phyloP scores from a whole-genome alignment of 1,284 basidiomycete species.

The Apiotrichum akiyoshidainum region DNA sequence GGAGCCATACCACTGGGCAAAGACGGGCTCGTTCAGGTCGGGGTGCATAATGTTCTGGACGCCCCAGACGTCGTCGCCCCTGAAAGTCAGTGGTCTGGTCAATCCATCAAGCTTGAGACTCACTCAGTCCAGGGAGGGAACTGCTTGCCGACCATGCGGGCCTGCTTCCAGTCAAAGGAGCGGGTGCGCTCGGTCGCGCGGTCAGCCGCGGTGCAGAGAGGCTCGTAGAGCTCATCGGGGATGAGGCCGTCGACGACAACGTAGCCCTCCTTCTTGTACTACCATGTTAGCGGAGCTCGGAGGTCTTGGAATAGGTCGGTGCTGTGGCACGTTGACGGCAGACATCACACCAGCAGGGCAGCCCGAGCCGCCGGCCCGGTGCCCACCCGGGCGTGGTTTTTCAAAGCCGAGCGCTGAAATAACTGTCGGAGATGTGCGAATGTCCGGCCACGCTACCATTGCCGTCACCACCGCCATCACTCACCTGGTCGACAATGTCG shows the following conservation, averaged over 20 bases:
- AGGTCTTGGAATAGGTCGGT: too few relatives aligned
- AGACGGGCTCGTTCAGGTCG: slow-evolving; percentile 60
- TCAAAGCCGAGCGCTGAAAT: not conserved
- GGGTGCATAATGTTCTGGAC: slow-evolving; percentile 78
- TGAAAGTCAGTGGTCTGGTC: not conserved
- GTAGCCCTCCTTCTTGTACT: slow-evolving; percentile 67
- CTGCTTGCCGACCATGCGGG: slow-evolving; percentile 72
- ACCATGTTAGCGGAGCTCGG: not conserved
- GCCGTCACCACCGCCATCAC: not conserved
- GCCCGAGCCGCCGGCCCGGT: too few relatives aligned
- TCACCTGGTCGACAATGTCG: slow-evolving; percentile 21
- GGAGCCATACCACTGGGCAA: slow-evolving; percentile 67
- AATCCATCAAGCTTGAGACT: not conserved
- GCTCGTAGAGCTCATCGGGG: slow-evolving; percentile 49
- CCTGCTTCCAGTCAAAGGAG: slow-evolving; percentile 62
- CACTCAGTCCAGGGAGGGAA: slow-evolving; percentile 66
- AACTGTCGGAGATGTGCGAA: not conserved
- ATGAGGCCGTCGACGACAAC: slow-evolving; percentile 67
- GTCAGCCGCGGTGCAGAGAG: slow-evolving; percentile 59
- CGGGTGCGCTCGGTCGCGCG: slow-evolving; percentile 60
- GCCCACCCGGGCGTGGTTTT: too few relatives aligned
- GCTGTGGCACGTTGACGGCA: too few relatives aligned
- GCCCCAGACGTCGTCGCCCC: slow-evolving; percentile 57
- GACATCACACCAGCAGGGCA: too few relatives aligned
- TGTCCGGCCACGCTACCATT: not conserved